Conservation (phyloP, 2,329 filamentous ascomycete genomes). For the Cladosporium oxysporum region DNA sequence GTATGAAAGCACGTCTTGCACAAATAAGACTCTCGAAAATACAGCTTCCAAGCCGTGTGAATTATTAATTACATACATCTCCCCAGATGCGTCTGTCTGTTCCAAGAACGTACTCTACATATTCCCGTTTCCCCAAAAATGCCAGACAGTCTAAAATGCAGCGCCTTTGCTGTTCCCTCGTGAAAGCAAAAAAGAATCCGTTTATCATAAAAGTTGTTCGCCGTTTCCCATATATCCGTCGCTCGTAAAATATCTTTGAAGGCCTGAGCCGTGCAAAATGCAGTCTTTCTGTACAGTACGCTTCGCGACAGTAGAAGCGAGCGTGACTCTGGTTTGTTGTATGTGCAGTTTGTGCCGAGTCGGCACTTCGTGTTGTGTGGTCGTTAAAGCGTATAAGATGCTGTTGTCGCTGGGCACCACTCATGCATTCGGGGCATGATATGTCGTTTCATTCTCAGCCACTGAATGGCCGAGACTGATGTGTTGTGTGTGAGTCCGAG, state of each 20-base stretch:
- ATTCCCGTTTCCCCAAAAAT: not conserved
- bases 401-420: not conserved
- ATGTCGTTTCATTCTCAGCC: not conserved
- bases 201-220: conserved; percentile 2
- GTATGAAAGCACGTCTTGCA: not conserved
- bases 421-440: not conserved
- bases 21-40: not conserved
- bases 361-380: not conserved
- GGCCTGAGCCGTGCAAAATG: not conserved
- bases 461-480: not conserved
- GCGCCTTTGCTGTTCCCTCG: not conserved
- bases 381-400: not conserved
- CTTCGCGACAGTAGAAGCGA: not conserved
- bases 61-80: not conserved
- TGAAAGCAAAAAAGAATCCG: not conserved
- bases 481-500: not conserved
- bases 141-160: not conserved
- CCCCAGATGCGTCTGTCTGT: not conserved
- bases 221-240: conserved; percentile 6
- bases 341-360: not conserved
- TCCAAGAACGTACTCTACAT: not conserved
- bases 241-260: not conserved
- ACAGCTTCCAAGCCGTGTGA: not conserved
- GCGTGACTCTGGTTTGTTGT: not conserved
- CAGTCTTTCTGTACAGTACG: not conserved